These are phyloP conservation scores for Desmodesmus armatus DNA, from an alignment of 139 green algal species.

Conservation along the genomic window DNA sequence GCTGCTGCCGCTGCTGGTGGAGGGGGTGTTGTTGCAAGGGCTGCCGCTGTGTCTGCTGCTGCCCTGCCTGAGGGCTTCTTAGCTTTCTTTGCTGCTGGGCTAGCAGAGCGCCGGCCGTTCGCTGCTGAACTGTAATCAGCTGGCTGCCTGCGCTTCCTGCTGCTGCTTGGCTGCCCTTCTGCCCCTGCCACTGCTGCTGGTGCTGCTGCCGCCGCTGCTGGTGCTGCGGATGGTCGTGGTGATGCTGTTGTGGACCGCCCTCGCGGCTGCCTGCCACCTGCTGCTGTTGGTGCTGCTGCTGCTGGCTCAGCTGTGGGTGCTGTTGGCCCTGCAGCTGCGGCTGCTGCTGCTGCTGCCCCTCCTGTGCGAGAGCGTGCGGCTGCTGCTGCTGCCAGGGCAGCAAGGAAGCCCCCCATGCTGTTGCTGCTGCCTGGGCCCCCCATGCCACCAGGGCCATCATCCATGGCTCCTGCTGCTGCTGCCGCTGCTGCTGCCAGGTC, in stretches of 20 bases:
- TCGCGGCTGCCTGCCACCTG: too few species aligned
- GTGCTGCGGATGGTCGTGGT: neutral
- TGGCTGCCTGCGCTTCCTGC: neutral
- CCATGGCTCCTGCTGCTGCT: neutral
- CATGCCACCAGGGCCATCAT: too few species aligned
- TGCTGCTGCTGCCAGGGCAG: too few species aligned
- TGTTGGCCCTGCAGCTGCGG: too few species aligned
- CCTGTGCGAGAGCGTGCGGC: too few species aligned
- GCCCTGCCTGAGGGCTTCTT: neutral
- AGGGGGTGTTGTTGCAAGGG: neutral
- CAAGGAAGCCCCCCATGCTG: too few species aligned
- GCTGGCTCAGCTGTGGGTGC: too few species aligned
- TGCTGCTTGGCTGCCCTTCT: neutral
- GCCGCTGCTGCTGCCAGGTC: neutral
- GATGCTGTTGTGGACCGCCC: neutral
- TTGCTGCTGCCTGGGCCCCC: too few species aligned
- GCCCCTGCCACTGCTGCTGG: neutral
- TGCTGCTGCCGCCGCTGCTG: slow-evolving; percentile 17
- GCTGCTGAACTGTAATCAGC: too few species aligned
- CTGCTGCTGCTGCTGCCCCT: too few species aligned
- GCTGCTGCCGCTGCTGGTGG: neutral
- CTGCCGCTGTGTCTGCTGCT: neutral
- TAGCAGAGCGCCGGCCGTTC: too few species aligned
- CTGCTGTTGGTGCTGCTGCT: too few species aligned
- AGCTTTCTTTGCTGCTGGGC: neutral